phyloP scores from a whole-genome alignment of 768 basidiomycete species.

The Phylloporus sp. region DNA sequence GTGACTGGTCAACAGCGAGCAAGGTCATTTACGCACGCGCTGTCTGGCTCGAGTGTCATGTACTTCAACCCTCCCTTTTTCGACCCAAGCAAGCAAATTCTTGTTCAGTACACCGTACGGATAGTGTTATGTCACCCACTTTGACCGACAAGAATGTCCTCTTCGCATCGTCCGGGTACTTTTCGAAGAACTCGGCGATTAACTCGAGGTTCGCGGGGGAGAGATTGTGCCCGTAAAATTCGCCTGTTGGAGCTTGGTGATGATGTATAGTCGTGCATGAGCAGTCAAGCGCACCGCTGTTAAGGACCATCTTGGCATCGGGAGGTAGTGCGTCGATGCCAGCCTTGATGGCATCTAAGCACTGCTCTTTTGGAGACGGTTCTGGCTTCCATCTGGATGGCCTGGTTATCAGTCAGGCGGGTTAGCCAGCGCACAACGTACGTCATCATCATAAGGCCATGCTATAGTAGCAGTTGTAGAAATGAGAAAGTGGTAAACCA shows the following conservation, averaged over 20 bases:
- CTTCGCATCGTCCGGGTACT: slow-evolving; percentile 31
- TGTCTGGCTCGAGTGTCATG: slow-evolving; percentile 13
- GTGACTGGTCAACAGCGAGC: too few relatives aligned
- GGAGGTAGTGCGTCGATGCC: slow-evolving; percentile 40
- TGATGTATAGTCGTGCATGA: not conserved
- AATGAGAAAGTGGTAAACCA: not conserved
- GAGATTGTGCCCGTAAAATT: slow-evolving; percentile 50
- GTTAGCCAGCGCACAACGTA: slow-evolving; percentile 13
- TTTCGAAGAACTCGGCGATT: slow-evolving; percentile 44
- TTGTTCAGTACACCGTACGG: not conserved
- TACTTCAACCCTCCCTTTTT: not conserved
- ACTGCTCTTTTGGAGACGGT: slow-evolving; percentile 49
- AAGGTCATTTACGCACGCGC: slow-evolving; percentile 24
- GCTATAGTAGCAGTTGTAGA: slow-evolving; percentile 16
- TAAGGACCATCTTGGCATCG: slow-evolving; percentile 45
- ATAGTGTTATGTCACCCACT: not conserved
- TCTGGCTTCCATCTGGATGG: slow-evolving; percentile 39
- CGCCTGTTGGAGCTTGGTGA: slow-evolving; percentile 32
- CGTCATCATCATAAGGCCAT: slow-evolving; percentile 61
- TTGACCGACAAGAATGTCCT: slow-evolving; percentile 29
- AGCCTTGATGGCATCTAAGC: slow-evolving; percentile 59
- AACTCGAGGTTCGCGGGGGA: slow-evolving; percentile 42
- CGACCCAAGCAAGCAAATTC: too few relatives aligned
- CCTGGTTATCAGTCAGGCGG: not conserved
- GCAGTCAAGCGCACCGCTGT: slow-evolving; percentile 36